Evolutionary conservation across 202 grass and related monocot genomes (phyloP).

Genomic region (Carex sylvatica): DNA sequence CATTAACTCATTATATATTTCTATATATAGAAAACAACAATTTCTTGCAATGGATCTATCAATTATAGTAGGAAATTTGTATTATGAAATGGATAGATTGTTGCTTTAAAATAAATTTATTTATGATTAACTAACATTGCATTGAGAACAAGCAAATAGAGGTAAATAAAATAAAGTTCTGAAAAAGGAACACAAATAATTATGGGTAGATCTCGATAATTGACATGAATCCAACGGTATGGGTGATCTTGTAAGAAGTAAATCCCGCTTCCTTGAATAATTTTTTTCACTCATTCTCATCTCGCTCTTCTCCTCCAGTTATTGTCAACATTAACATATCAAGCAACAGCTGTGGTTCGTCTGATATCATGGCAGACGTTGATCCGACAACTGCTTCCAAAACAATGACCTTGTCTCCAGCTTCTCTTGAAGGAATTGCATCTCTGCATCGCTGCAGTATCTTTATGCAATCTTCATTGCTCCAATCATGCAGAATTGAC

Average conservation of each 20-base stretch:
- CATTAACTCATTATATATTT: neutral
- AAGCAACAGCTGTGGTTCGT: conserved; percentile 25
- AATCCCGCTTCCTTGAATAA: conserved; percentile 14
- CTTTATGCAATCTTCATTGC: conserved; percentile 30
- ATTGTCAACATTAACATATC: conserved; percentile 25
- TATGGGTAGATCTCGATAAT: conserved; percentile 28
- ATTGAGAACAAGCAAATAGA: neutral
- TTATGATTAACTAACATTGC: neutral
- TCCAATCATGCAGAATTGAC: conserved; percentile 52
- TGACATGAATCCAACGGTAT: neutral
- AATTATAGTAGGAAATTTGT: neutral
- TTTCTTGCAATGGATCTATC: neutral
- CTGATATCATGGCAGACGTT: neutral
- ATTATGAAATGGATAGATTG: neutral
- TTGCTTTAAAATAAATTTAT: neutral
- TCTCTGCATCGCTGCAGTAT: conserved; percentile 41
- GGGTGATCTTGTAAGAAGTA: conserved; percentile 19
- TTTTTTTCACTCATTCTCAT: conserved; percentile 22
- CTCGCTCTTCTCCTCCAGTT: conserved; percentile 2
- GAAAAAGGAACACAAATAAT: neutral
- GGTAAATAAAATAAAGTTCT: neutral
- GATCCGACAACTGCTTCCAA: conserved; percentile 10
- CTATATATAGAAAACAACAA: neutral
- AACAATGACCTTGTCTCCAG: conserved; percentile 17
- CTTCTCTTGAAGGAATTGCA: conserved; percentile 21